Conservation (phyloP, 805 yeast species). For the Sugiyamaella floridensis region DNA sequence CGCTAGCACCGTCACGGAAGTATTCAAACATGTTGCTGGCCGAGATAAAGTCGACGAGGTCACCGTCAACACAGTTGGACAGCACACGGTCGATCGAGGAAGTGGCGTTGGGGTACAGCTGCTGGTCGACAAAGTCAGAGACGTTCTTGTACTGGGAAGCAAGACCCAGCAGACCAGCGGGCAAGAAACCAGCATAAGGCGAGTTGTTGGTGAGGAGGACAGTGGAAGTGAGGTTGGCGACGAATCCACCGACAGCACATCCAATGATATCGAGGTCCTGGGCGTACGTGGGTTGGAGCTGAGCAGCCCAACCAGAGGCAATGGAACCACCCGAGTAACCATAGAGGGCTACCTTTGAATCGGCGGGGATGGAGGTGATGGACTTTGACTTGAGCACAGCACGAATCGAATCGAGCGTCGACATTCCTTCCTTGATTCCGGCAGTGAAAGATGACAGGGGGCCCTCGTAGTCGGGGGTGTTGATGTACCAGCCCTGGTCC, state of each 20-base stretch:
- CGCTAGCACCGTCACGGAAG: constrained; percentile 16
- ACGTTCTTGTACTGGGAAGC: constrained; percentile 19
- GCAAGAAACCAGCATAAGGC: constrained; percentile 19
- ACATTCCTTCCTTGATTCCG: constrained; percentile 23
- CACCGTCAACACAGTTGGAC: constrained; percentile 12
- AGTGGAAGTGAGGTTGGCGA: constrained; percentile 19
- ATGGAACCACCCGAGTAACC: constrained; percentile 65
- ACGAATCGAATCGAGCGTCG: constrained; percentile 24
- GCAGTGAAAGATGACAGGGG: constrained; percentile 25
- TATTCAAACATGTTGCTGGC: constrained; percentile 16
- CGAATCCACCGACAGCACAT: constrained; percentile 26
- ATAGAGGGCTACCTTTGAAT: constrained; percentile 66
- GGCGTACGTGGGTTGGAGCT: constrained; percentile 22
- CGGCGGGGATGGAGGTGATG: constrained; percentile 30
- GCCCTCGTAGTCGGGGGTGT: constrained; percentile 28
- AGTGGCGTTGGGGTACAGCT: constrained; percentile 6
- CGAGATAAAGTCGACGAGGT: constrained; percentile 11
- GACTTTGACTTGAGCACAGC: constrained; percentile 17
- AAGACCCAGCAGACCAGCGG: constrained; percentile 22
- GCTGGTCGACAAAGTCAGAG: constrained; percentile 3
- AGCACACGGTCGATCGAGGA: neutral
- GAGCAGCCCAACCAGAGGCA: constrained; percentile 52
- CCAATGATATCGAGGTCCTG: constrained; percentile 24
- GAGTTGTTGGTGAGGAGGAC: constrained; percentile 15
- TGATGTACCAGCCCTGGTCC: constrained; percentile 16